These are phyloP conservation scores for Heliocybe sulcata DNA, from an alignment of 1,284 basidiomycete genomes.

Conservation along the genomic window DNA sequence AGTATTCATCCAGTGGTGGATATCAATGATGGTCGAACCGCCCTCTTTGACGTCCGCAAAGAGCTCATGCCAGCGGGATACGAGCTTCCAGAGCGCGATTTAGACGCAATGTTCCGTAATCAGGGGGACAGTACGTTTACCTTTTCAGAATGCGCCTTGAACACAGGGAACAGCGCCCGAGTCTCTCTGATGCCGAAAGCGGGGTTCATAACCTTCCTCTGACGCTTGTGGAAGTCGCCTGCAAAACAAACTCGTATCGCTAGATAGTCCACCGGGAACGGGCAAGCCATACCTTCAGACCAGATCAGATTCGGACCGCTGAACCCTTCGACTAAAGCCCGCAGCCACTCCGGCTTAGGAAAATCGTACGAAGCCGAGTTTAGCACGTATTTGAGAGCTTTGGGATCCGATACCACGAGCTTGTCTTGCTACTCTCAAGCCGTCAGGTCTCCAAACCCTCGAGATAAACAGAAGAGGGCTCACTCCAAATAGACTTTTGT, in stretches of 20 bases:
- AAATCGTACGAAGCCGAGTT: background rate
- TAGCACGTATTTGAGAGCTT: background rate
- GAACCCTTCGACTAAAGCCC: background rate
- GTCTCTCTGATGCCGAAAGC: background rate
- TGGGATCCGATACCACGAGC: background rate
- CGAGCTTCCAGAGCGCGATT: background rate
- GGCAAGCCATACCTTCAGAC: background rate
- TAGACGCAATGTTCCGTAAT: too few relatives aligned
- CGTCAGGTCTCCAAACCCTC: too few relatives aligned
- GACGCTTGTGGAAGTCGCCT: background rate
- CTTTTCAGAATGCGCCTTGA: background rate
- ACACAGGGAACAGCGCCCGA: background rate
- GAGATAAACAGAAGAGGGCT: too few relatives aligned
- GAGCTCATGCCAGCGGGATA: slow-evolving; percentile 4
- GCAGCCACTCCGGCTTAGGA: background rate
- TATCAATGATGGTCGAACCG: slow-evolving; percentile 28
- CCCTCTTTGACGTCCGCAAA: slow-evolving; percentile 18
- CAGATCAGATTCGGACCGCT: background rate
- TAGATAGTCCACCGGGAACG: background rate
- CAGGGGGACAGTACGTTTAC: too few relatives aligned
- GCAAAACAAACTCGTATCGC: background rate
- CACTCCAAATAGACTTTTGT: too few relatives aligned
- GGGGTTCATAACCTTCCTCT: background rate
- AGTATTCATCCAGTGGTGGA: slow-evolving; percentile 20
- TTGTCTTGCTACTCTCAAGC: background rate